Conservation (phyloP, 441 rosid species). For the Capsella rubella region DNA sequence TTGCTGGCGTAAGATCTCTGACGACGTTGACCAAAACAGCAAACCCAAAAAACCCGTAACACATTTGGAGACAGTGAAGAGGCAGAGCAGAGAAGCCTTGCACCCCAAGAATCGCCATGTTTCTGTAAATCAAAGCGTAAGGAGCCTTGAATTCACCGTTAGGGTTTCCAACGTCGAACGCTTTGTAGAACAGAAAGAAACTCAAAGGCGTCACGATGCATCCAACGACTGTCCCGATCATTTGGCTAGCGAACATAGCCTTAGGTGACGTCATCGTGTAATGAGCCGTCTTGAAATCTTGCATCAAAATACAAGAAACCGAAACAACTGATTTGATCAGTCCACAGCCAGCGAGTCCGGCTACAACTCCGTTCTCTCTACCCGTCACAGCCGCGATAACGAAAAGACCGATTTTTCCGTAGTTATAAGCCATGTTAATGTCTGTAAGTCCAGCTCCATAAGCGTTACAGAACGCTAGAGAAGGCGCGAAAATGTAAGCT, state of each 20-base stretch:
- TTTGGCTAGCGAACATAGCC: conserved; percentile 86
- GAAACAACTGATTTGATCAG: conserved; percentile 85
- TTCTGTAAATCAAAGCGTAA: conserved; percentile 80
- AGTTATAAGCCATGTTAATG: conserved; percentile 94
- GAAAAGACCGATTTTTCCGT: conserved; percentile 90
- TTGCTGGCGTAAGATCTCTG: conserved; percentile 61
- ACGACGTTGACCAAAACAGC: conserved; percentile 66
- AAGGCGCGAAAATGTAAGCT: conserved; percentile 86
- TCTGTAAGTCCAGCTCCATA: conserved; percentile 97
- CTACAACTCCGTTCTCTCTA: conserved; percentile 73
- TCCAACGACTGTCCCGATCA: conserved; percentile 84
- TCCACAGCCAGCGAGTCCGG: conserved; percentile 90
- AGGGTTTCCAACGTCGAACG: conserved; percentile 85
- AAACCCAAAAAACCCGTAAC: conserved; percentile 79
- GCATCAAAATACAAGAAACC: conserved; percentile 89
- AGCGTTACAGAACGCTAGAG: conserved; percentile 90
- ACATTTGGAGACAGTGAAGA: conserved; percentile 78
- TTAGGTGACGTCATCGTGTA: conserved; percentile 86
- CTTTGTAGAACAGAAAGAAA: conserved; percentile 83
- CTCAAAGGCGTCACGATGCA: conserved; percentile 85
- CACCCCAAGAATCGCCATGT: conserved; percentile 96
- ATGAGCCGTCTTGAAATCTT: conserved; percentile 92
- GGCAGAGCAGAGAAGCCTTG: conserved; percentile 97
- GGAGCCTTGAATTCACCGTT: conserved; percentile 91
- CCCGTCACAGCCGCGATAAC: conserved; percentile 76